Base-by-base conservation (phyloP, 129 eudicot species). In the Mikania micrantha region DNA sequence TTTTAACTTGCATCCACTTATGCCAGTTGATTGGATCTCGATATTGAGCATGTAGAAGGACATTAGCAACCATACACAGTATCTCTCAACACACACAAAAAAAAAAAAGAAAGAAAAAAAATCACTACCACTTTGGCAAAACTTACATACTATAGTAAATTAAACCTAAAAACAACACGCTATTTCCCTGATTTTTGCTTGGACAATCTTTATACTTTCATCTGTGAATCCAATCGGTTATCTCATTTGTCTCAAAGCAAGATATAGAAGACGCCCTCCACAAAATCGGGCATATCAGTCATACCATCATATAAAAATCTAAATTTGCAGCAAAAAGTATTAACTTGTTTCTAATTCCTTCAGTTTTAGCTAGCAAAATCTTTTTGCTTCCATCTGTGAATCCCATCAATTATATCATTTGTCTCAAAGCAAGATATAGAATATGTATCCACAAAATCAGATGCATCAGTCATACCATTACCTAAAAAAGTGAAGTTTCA, bases 101-200 rank as follows among this genome's bases (percentile, higher is more conserved):
- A 1, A 32, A 16, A 12, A n/a, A n/a, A n/a, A n/a, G n/a, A n/a
- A 36, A 53, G 38, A 62, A 62, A 48, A 62, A 1, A 32, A 16
- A 12, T 24, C 15, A 25, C 57, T 27, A 44, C 15, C 58, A 19
- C 4, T 48, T 32, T 48, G 20, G 44, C 54, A 39, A 64, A 6
- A 20, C 5, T 64, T 64, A 24, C 38, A 16, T 64, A 25, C 15
- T 41, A 24, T 27, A 28, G 7, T 27, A 27, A 25, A 42, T 48
- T 3, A 34, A 67, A 19, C 60, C 73, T 68, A 68, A 35, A 34
- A 67, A 25, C 73, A 67, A 67, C 13, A 53, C 1, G 22, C 24
- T 1, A 54, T 1, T 12, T 12, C 13, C 35, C 25, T 24, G 35
- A 7, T 3, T 25, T 44, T 15, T 21, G 9, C 5, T 27, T 27